Conservation (phyloP, 73 alveolate genomes). For the Breviolum minutum region DNA sequence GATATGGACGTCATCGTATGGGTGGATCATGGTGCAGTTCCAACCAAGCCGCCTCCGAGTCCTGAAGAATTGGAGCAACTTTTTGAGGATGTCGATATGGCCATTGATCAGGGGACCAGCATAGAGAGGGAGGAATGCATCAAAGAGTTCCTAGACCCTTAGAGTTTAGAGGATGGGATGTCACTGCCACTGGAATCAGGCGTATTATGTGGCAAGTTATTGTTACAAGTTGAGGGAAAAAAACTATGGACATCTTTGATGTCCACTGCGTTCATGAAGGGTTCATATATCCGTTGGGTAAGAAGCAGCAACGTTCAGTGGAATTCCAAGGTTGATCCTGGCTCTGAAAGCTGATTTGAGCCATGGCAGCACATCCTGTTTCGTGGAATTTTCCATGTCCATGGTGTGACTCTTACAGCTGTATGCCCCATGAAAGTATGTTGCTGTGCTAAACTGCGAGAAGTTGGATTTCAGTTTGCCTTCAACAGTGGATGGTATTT, state of each 20-base stretch:
- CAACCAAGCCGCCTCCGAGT: constrained; percentile 15
- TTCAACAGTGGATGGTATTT: not conserved
- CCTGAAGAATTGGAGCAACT: constrained; percentile 24
- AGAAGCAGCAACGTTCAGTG: not conserved
- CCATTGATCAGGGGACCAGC: constrained; percentile 48
- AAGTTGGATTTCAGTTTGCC: not conserved
- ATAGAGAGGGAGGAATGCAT: constrained; percentile 52
- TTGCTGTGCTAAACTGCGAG: not conserved
- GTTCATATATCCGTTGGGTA: not conserved
- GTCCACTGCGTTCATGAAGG: not conserved
- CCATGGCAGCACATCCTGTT: constrained; percentile 12
- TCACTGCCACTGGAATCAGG: not conserved
- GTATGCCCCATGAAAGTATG: not conserved
- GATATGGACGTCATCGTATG: constrained; percentile 46
- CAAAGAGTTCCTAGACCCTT: not conserved
- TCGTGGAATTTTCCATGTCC: too few species aligned
- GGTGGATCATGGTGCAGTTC: constrained; percentile 32
- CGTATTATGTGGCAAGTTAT: not conserved
- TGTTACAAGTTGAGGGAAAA: not conserved
- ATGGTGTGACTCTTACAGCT: too few species aligned
- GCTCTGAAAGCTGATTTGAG: constrained; percentile 34
- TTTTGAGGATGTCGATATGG: constrained; percentile 16
- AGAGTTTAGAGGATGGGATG: not conserved
- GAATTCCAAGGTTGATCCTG: not conserved
- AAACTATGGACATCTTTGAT: not conserved